phyloP scores from a whole-genome alignment of 352 stramenopile genomes.

The Pythium dissotocum region DNA sequence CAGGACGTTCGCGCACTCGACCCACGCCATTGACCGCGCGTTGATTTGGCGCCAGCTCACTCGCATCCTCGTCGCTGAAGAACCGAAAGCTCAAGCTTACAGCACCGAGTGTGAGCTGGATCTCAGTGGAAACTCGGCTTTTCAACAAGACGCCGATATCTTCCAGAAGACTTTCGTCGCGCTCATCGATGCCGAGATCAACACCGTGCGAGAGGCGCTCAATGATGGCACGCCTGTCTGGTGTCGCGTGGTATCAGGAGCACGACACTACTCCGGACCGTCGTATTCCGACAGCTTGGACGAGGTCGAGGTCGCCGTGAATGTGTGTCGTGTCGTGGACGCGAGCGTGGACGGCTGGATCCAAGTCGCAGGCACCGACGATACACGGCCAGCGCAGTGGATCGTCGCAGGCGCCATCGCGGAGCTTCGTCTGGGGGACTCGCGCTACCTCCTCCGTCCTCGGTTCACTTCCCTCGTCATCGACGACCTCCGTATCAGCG shows the following conservation, averaged over 20 bases:
- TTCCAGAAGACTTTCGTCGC: neutral
- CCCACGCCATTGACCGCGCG: constrained; percentile 2
- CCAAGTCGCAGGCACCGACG: neutral
- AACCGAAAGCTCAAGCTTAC: neutral
- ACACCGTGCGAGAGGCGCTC: neutral
- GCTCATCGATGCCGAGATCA: neutral
- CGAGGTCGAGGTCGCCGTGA: neutral
- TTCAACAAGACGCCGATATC: neutral
- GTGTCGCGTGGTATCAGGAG: neutral
- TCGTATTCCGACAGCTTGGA: neutral
- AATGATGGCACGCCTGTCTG: neutral
- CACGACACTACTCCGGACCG: neutral
- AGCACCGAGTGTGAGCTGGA: neutral
- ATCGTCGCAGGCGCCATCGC: neutral
- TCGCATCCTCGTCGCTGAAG: neutral
- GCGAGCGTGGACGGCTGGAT: neutral
- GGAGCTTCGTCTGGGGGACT: neutral
- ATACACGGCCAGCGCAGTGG: neutral
- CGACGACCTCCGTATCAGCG: constrained; percentile 1
- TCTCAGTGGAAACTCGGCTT: neutral
- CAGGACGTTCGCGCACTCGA: constrained; percentile 5
- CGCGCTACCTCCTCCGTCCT: neutral
- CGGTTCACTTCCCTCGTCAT: neutral
- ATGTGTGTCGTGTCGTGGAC: neutral
- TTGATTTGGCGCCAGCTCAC: constrained; percentile 3